phyloP scores from a whole-genome alignment of 2,329 filamentous ascomycete genomes.

The Nemania bipapillata region DNA sequence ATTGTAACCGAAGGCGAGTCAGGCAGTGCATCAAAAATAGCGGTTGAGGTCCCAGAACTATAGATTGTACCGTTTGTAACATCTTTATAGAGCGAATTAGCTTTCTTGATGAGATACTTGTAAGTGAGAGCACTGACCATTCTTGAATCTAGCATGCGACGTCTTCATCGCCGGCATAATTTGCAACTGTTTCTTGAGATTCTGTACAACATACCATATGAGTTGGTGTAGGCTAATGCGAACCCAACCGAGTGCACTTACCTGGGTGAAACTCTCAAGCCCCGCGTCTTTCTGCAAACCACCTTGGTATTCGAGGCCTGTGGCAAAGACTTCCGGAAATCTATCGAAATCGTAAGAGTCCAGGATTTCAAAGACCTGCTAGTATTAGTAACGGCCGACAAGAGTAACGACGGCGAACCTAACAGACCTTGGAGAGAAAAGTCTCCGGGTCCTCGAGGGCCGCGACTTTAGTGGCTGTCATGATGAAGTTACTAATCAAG shows the following conservation, averaged over 20 bases:
- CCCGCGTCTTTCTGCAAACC: conserved; percentile 23
- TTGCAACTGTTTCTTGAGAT: conserved; percentile 23
- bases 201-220: background rate
- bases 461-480: conserved; percentile 1
- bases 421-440: conserved; percentile 17
- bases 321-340: conserved; percentile 16
- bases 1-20: conserved; percentile 26
- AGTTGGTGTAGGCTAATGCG: background rate
- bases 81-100: conserved; percentile 14
- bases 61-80: conserved; percentile 21
- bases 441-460: conserved; percentile 17
- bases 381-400: background rate
- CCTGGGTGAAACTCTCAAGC: conserved; percentile 16
- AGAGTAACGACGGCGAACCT: background rate
- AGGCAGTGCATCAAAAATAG: conserved; percentile 11
- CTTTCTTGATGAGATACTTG: too few species aligned
- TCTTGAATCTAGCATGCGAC: conserved; percentile 26
- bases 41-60: conserved; percentile 20
- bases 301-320: conserved; percentile 16
- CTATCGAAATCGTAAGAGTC: conserved; percentile 24
- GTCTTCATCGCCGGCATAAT: conserved; percentile 24
- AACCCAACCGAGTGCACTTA: background rate
- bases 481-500: background rate
- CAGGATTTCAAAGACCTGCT: conserved; percentile 21
- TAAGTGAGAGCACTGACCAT: background rate